Evolutionary conservation across 805 yeast species (phyloP), one percentile per base, ranked within the genome.

Genomic region (Ogataea paradorogensis): DNA sequence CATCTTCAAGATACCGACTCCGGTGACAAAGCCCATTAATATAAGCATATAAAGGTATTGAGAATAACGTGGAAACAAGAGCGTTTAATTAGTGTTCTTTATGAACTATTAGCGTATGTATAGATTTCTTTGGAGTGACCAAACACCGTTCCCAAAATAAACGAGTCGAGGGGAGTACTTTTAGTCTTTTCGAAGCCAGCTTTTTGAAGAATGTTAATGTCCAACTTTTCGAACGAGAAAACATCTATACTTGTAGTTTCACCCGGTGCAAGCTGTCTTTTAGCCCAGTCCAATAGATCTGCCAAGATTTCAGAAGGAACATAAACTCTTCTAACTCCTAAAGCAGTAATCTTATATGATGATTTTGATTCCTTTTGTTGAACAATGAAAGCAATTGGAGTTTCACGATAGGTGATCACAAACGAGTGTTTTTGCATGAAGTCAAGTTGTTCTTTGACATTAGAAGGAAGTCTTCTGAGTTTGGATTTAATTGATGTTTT

Each of bases 301-400:
- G 71, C 70, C 13, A 82, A 69, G 36, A 85, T 73, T 16, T 84
- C 88, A 8, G 82, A 76, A 44, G 70, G 71, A 16, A 73, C 59
- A 57, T 84, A 84, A 1, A 83, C 89, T 53, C 76, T 76, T 61
- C 89, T 75, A 32, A 82, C 76, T 42, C 84, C 84, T 5, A 80
- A 67, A 33, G 82, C 77, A 24, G 67, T 70, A 43, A 82, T 74
- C 15, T 69, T 69, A 46, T 74, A 70, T 1, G 23, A 23, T 13
- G 37, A 32, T 9, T 20, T 35, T 20, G 68, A 61, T 11, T 66
- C 62, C 16, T 62, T 61, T 31, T 73, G 65, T 9, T 67, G 43
- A 0, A 81, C 70, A 22, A 74, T 66, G 26, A 80, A 65, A 0
- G 89, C 88, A 55, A 85, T 79, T 13, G 93, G 90, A 1, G 80